Evolutionary conservation across 345 rosid genomes (phyloP), one percentile per base, ranked within the genome.

Genomic region (Acer saccharum): DNA sequence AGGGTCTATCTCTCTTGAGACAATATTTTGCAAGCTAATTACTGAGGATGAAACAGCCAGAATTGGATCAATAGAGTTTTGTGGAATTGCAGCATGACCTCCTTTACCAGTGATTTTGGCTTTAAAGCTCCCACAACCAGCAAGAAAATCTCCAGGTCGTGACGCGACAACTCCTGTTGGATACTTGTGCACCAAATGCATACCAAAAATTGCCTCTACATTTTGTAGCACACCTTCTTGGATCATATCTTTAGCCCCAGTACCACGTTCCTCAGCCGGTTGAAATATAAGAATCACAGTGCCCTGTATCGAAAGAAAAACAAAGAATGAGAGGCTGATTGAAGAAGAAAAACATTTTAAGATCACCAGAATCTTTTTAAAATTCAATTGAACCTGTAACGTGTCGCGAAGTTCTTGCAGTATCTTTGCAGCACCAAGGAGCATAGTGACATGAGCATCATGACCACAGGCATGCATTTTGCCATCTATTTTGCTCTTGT

Each of bases 391-490:
- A 54, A 89, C 92, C 88, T 84, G 81, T 43, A 85, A 76, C 21
- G 73, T 63, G 41, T 86, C 81, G 62, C 76, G 78, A 74, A 81
- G 52, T 76, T 83, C 78, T 79, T 85, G 86, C 74, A 91, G 79
- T 67, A 89, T 80, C 81, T 87, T 88, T 25, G 95, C 95, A 57
- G 93, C 93, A 10, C 92, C 92, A 60, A 87, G 87, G 12, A 89
- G 89, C 90, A 89, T 89, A 9, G 92, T 75, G 1, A 83, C 86
- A 44, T 86, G 92, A 0, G 85, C 92, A 73, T 89, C 92, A 58
- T 89, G 90, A 7, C 87, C 89, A 75, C 90, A 89, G 10, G 92
- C 90, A 73, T 89, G 92, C 90, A 89, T 89, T 80, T 89, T 89
- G 2, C 88, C 88, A 10, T 85, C 76, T 3, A 85, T 82, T 72